Percentiles rank a stretch among this genome's conserved stretches.
These are phyloP conservation scores for Ammopiptanthus mongolicus DNA, from an alignment of 306 rosid species.

Conservation along the genomic window DNA sequence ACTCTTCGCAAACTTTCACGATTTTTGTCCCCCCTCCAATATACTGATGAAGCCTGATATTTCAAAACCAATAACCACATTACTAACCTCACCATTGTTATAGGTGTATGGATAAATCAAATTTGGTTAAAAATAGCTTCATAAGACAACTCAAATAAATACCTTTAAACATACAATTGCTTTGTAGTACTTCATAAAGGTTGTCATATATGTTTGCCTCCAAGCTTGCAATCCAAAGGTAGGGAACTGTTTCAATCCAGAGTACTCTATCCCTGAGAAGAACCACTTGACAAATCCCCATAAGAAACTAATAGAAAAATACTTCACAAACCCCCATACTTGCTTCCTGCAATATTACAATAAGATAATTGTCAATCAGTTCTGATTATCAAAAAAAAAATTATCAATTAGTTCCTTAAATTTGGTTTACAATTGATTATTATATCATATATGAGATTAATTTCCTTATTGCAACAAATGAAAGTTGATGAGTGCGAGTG, in stretches of 20 bases:
- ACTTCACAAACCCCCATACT: constrained; percentile 69
- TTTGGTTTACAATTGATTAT: neutral
- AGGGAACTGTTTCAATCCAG: constrained; percentile 85
- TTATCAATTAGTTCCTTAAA: neutral
- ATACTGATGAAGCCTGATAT: constrained; percentile 92
- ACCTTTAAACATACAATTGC: constrained; percentile 91
- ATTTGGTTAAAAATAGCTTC: neutral
- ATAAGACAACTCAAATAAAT: constrained; percentile 10
- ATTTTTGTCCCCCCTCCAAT: constrained; percentile 92
- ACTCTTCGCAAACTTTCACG: constrained; percentile 95
- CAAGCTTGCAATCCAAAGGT: constrained; percentile 91
- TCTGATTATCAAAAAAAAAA: too few relatives aligned
- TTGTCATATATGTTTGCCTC: constrained; percentile 78
- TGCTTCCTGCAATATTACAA: constrained; percentile 61
- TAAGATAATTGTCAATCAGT: neutral
- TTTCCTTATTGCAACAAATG: neutral
- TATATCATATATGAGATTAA: too few relatives aligned
- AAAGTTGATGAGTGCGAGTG: neutral
- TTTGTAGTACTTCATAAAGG: too few relatives aligned
- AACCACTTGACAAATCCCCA: constrained; percentile 97
- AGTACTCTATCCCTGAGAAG: constrained; percentile 64
- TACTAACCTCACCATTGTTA: neutral
- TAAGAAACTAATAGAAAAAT: constrained; percentile 70
- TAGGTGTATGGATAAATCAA: neutral
- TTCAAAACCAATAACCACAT: constrained; percentile 22